Conservation (phyloP, 2,329 filamentous ascomycete species). For the Fusarium temperatum region DNA sequence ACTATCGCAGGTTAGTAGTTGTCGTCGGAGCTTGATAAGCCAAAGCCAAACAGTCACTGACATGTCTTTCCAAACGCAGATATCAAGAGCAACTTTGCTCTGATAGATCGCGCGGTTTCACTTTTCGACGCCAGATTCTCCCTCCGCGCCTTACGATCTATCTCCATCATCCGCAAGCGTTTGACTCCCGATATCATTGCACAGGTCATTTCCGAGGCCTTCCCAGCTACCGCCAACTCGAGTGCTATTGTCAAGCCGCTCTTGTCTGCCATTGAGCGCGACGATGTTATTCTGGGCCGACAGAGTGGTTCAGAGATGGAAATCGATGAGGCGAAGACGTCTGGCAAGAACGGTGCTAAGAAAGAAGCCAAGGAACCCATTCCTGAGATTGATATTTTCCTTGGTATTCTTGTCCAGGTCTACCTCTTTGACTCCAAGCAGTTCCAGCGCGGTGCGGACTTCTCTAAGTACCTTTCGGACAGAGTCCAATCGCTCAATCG, state of each 20-base stretch:
- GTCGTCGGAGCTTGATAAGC: not conserved
- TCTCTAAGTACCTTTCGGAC: constrained; percentile 85
- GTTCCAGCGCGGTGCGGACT: constrained; percentile 80
- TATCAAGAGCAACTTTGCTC: constrained; percentile 91
- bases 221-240: constrained; percentile 68
- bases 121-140: constrained; percentile 97
- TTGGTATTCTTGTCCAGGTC: constrained; percentile 87
- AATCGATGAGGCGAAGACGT: constrained; percentile 68
- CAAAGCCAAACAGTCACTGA: constrained; percentile 30
- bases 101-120: constrained; percentile 90
- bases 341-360: constrained; percentile 65
- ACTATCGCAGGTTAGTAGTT: constrained; percentile 64
- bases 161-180: constrained; percentile 94
- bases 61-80: constrained; percentile 63
- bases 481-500: constrained; percentile 90
- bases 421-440: constrained; percentile 87
- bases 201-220: constrained; percentile 83
- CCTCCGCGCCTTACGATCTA: constrained; percentile 90
- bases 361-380: constrained; percentile 79
- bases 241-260: constrained; percentile 75
- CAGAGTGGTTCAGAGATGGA: constrained; percentile 74
- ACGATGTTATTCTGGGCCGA: constrained; percentile 69
- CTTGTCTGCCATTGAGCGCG: constrained; percentile 73
- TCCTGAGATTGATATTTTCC: constrained; percentile 88
- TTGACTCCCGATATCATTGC: constrained; percentile 83